These are phyloP conservation scores for Gnomoniopsis sp. DNA, from an alignment of 2,329 filamentous ascomycete genomes.

Conservation along the genomic window DNA sequence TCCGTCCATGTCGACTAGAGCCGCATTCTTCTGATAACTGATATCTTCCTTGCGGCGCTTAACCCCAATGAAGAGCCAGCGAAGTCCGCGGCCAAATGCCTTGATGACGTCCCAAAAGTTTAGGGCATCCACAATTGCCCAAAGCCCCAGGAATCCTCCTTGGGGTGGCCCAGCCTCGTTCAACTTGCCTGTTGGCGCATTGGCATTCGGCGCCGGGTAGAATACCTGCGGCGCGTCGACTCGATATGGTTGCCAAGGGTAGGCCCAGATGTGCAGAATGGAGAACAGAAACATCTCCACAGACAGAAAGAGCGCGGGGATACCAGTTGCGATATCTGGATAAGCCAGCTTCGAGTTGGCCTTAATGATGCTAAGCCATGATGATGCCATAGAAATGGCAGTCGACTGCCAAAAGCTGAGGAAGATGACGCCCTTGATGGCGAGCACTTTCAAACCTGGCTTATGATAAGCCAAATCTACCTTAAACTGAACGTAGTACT, in stretches of 20 bases:
- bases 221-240: conserved; percentile 40
- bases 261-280: conserved; percentile 77
- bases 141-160: conserved; percentile 62
- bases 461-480: conserved; percentile 63
- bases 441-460: conserved; percentile 76
- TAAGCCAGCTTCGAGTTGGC: conserved; percentile 61
- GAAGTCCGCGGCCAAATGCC: conserved; percentile 70
- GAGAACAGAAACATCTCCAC: conserved; percentile 83
- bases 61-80: conserved; percentile 76
- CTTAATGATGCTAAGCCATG: conserved; percentile 56
- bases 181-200: conserved; percentile 37
- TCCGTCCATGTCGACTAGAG: conserved; percentile 18
- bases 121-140: conserved; percentile 67
- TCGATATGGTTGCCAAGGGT: conserved; percentile 70
- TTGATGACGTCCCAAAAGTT: conserved; percentile 84
- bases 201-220: conserved; percentile 43
- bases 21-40: conserved; percentile 43
- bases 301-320: conserved; percentile 74
- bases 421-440: conserved; percentile 90
- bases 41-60: conserved; percentile 54
- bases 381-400: conserved; percentile 49
- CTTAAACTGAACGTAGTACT: conserved; percentile 79
- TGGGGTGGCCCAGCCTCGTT: conserved; percentile 49
- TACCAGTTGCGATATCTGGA: conserved; percentile 76
- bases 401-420: conserved; percentile 81